Percentiles rank a stretch among this genome's conserved stretches.
These are phyloP conservation scores for Rhododendron kiyosumense DNA, from an alignment of 148 eudicot genomes.

Conservation along the genomic window DNA sequence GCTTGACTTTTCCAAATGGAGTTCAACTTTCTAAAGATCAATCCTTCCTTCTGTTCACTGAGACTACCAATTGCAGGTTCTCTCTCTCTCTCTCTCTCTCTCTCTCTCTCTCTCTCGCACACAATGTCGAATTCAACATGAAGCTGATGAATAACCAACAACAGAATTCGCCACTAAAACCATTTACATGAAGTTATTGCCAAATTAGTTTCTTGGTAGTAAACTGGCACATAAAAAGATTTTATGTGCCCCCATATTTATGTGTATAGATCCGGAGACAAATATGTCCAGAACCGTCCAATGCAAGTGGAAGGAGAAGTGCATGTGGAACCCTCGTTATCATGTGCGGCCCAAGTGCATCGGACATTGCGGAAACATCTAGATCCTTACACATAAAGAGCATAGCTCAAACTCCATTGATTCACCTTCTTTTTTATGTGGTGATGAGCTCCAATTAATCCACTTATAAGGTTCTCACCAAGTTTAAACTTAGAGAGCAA, in stretches of 20 bases:
- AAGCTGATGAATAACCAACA: background rate
- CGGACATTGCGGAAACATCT: background rate
- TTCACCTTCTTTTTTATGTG: background rate
- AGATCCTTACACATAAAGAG: background rate
- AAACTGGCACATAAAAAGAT: background rate
- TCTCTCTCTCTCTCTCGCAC: conserved; percentile 6
- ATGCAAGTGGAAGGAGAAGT: background rate
- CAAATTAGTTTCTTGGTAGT: background rate
- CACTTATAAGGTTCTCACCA: background rate
- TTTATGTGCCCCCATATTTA: background rate
- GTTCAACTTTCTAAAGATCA: conserved; percentile 80
- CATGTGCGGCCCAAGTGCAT: background rate
- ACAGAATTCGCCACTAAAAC: background rate
- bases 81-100: background rate
- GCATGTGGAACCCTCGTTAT: background rate
- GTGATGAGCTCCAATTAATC: background rate
- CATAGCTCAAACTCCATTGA: background rate
- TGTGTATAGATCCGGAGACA: background rate
- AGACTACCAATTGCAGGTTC: conserved; percentile 93
- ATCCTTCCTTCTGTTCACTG: conserved; percentile 70
- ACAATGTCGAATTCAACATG: background rate
- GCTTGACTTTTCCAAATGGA: conserved; percentile 88
- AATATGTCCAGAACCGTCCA: background rate
- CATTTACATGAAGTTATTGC: background rate
- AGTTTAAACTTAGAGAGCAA: background rate